A percentile compares a stretch with the other conserved stretches of the same genome.
These are phyloP conservation scores for Trichoderma atrobrunneum DNA, from an alignment of 2,329 filamentous ascomycete genomes.

Conservation along the genomic window DNA sequence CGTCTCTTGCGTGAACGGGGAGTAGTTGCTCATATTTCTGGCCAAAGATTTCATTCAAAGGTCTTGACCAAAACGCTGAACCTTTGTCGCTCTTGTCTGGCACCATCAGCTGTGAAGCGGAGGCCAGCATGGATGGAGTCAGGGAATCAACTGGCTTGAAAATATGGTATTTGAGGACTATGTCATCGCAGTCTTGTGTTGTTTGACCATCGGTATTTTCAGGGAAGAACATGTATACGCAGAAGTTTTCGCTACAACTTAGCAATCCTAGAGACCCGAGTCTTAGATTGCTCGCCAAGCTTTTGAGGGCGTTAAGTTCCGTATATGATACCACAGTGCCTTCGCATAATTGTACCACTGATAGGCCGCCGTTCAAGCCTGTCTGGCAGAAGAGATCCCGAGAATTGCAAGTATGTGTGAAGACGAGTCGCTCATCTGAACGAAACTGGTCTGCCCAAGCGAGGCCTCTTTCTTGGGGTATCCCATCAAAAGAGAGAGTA, in stretches of 20 bases:
- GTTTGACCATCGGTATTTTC: constrained; percentile 30
- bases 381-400: constrained; percentile 30
- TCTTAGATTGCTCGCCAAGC: constrained; percentile 35
- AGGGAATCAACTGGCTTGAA: constrained; percentile 32
- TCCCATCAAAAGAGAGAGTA: constrained; percentile 20
- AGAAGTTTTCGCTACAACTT: constrained; percentile 31
- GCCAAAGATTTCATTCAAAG: constrained; percentile 32
- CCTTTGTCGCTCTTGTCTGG: background rate
- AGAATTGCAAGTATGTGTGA: constrained; percentile 36
- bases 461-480: constrained; percentile 19
- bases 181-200: constrained; percentile 30
- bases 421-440: constrained; percentile 27
- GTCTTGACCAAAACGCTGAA: constrained; percentile 19
- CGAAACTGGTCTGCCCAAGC: constrained; percentile 31
- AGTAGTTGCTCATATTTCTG: constrained; percentile 34
- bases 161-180: constrained; percentile 37
- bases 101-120: constrained; percentile 18
- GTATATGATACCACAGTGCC: constrained; percentile 24
- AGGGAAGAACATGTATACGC: constrained; percentile 40
- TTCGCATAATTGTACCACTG: constrained; percentile 22
- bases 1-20: constrained; percentile 21
- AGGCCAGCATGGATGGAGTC: constrained; percentile 27
- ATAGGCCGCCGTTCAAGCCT: constrained; percentile 4
- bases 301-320: constrained; percentile 25
- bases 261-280: constrained; percentile 38